These are phyloP conservation scores for Nannochloropsis oceanica DNA, from an alignment of 108 stramenopile species.

Conservation along the genomic window DNA sequence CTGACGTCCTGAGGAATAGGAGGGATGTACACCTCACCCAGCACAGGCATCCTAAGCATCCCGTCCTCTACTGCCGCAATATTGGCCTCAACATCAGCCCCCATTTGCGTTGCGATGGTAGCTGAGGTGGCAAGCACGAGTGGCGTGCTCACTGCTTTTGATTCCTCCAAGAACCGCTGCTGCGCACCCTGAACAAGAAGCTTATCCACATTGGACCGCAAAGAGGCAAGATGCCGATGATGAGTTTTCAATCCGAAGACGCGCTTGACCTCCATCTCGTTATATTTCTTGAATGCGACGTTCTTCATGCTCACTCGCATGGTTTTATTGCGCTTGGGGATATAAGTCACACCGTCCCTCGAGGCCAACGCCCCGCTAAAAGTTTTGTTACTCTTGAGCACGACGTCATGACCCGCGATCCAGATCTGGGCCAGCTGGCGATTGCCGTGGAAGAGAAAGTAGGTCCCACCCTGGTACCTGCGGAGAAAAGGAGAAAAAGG, in stretches of 20 bases:
- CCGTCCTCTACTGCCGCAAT: too few relatives aligned
- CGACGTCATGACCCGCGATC: background rate
- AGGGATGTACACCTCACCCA: background rate
- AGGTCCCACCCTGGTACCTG: background rate
- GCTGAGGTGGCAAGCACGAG: background rate
- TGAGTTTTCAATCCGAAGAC: background rate
- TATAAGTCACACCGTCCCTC: background rate
- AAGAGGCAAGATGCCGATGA: background rate
- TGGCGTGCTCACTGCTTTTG: background rate
- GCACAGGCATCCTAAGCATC: background rate
- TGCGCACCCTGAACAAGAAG: background rate
- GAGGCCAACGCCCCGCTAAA: background rate
- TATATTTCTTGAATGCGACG: background rate
- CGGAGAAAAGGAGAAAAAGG: too few relatives aligned
- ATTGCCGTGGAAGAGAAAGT: background rate
- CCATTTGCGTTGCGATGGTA: too few relatives aligned
- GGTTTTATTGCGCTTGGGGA: background rate
- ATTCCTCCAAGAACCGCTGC: background rate
- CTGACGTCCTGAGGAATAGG: background rate
- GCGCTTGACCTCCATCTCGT: background rate
- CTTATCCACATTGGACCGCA: background rate
- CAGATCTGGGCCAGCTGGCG: background rate
- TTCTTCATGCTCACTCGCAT: background rate
- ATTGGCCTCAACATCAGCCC: too few relatives aligned
- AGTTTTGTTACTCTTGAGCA: background rate